A percentile compares a stretch with the other conserved stretches of the same genome.
phyloP scores from a whole-genome alignment of 495 filamentous ascomycete species.

The Annulohypoxylon bovei region DNA sequence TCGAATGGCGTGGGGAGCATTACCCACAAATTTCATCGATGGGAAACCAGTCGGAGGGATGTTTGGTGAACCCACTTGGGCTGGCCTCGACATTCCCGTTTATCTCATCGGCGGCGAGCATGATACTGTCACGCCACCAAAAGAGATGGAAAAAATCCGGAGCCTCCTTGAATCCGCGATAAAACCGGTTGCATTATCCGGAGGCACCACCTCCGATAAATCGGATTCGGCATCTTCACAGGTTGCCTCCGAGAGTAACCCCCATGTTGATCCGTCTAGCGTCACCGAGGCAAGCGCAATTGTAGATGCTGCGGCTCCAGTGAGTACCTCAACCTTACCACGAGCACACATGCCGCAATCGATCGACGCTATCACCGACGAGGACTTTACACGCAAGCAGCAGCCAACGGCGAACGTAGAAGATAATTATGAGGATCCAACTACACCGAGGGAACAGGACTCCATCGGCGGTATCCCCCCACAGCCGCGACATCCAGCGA shows the following conservation, averaged over 20 bases:
- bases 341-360: constrained; percentile 39
- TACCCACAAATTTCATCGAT: constrained; percentile 63
- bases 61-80: constrained; percentile 77
- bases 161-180: constrained; percentile 40
- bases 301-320: constrained; percentile 59
- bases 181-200: constrained; percentile 8
- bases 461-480: constrained; percentile 49
- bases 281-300: constrained; percentile 42
- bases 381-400: constrained; percentile 45
- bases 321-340: constrained; percentile 47
- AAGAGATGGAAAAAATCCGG: constrained; percentile 74
- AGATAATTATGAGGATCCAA: constrained; percentile 59
- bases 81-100: constrained; percentile 74
- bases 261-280: constrained; percentile 5
- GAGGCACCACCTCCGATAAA: background rate
- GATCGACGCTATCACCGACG: constrained; percentile 49
- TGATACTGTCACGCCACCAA: constrained; percentile 76
- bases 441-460: constrained; percentile 52
- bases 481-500: constrained; percentile 53
- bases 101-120: constrained; percentile 81
- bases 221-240: constrained; percentile 11
- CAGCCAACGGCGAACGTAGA: constrained; percentile 30
- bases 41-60: constrained; percentile 68
- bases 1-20: constrained; percentile 79
- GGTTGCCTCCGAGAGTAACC: background rate